Base-by-base conservation (phyloP, 1,284 basidiomycete species). In the Microbotryum saponariae region DNA sequence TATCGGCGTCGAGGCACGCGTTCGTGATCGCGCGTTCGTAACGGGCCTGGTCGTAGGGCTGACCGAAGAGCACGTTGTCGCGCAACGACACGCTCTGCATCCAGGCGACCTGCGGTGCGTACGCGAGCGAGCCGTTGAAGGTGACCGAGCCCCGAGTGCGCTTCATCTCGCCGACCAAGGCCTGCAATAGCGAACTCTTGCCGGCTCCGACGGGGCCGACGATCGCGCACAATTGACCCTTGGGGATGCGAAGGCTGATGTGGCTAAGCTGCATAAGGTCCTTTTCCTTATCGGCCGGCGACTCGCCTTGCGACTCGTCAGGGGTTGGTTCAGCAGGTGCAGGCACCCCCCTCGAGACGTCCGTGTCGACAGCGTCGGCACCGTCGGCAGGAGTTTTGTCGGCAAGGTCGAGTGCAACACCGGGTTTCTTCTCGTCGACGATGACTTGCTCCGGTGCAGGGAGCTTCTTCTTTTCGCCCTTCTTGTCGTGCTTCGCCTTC, bases 11-110 rank as follows among this genome's bases (percentile, higher is more conserved):
- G 31, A 93, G 78, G 71, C 86, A 90, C 0, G 88, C 82, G 71
- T 87, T 84, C 14, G 79, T 78, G 21, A 92, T 78, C 2, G 85
- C 88, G 47, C 82, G 82, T 85, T 85, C 86, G 73, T 91, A 93
- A 42, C 82, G 80, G 52, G 83, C 82, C 68, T 87, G 83, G 51
- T 92, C 86, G 71, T 85, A 91, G 2, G 85, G 83, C 45, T 84
- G 79, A 46, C 90, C 90, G 71, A 93, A 93, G 59, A 87, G 83
- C 57, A 94, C 85, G 73, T 94, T 94, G 55, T 91, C 86, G 49
- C 86, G 79, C 51, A 88, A 82, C 4, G 85, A 83, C 0, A 85
- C 84, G 71, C 88, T 89, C 73, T 91, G 89, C 58, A 94, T 92
- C 90, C 91, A 94, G 2, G 90, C 86, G 27, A 80, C 83, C 74